Evolutionary conservation across 75 land plant species (phyloP), one percentile per base, ranked within the genome.

Genomic region (Pinus taeda): DNA sequence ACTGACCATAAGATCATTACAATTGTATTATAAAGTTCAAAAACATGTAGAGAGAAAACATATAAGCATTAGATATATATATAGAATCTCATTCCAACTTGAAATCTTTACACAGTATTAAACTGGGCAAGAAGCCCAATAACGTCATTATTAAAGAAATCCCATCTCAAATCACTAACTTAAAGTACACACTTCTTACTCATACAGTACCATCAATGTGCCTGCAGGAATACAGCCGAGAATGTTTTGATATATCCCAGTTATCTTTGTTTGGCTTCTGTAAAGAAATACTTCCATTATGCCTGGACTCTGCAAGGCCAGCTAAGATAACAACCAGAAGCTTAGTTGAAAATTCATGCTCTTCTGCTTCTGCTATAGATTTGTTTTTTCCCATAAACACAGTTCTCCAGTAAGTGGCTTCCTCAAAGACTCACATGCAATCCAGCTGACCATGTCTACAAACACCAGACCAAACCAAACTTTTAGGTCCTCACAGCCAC

Each of bases 361-460:
- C 71, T 49, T 49, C 9, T 49, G 53, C 53, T 8, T 11, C 53
- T 49, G 53, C 53, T 49, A 8, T 49, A 49, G 53, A 49, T 49
- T 36, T n/a, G n/a, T n/a, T 42, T n/a, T n/a, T 69, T 3, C 13
- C 18, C 18, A 42, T 37, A 17, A n/a, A 15, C 11, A 37, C 71
- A 42, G 42, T 20, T 45, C 21, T n/a, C 12, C 22, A 37, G 20
- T 15, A 39, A 36, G 20, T 37, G 21, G 9, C 33, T 36, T 30
- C 7, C 20, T 2, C 5, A 11, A 62, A 24, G 65, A 24, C 11
- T n/a, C 11, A 39, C 0, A 3, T 69, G 20, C 55, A 42, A 69
- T 69, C 33, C 53, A 69, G 24, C n/a, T 69, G 21, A 49, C 53
- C 71, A n/a, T 20, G 12, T 69, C 71, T 69, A n/a, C 71, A n/a